Evolutionary conservation across 2,329 filamentous ascomycete species (phyloP), one percentile per base, ranked within the genome.

Genomic region (Westerdykella sp.): DNA sequence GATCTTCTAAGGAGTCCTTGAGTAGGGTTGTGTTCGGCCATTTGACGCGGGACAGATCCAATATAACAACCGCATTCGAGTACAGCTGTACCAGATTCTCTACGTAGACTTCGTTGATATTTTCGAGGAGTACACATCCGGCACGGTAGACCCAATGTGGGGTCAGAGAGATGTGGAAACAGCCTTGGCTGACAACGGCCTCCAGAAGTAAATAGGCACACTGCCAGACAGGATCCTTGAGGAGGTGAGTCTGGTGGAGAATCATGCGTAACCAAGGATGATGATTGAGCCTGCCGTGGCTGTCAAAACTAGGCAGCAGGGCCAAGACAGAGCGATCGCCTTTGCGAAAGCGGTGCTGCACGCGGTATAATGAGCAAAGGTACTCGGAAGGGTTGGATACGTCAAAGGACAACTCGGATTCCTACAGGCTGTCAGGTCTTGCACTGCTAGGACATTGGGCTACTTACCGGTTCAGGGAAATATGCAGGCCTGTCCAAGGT

Each of bases 111-210:
- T 48, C 37, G 4, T 56, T 54, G 40, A 65, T 60, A 41, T 59
- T 60, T 25, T 66, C 55, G 21, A 66, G 57, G 18, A 66, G 42
- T 3, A 64, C 53, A 0, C 57, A 60, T 3, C 55, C 60, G 7
- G 62, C 61, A 37, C 56, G 53, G 42, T 62, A 65, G 1, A 66
- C 62, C 62, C 62, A 66, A 41, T 66, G 60, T 12, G 62, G 62
- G 1, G 62, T 66, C 6, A 62, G 42, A 32, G 57, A 66, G 4
- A 55, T 54, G 46, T 66, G 60, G 6, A 64, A 55, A 37, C 53
- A 53, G 9, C 60, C 61, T 2, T 50, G 45, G 32, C 54, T 54
- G 5, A 66, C 60, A 10, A 63, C 62, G 18, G 57, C 55, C 41
- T 66, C 62, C 32, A 62, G 48, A 5, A 57, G 46, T 15, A 47